Conservation (phyloP, 306 rosid species). For the Astragalus glycyphyllos region DNA sequence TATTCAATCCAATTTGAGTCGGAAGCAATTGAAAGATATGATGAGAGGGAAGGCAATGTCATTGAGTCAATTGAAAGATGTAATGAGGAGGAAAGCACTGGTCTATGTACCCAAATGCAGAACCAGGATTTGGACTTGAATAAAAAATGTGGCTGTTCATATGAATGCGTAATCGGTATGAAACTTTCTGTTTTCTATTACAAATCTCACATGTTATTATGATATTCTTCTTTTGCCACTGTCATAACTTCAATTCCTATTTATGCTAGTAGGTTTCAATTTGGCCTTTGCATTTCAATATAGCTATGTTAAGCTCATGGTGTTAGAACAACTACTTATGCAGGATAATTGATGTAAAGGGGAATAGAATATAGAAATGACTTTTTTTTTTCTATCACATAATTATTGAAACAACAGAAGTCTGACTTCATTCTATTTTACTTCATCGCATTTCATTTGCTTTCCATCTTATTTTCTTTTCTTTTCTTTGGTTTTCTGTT, state of each 20-base stretch:
- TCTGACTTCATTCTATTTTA: neutral
- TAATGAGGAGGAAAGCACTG: neutral
- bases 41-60: neutral
- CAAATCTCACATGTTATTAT: neutral
- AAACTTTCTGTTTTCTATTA: neutral
- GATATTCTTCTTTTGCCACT: neutral
- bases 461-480: neutral
- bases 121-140: slow-evolving; percentile 13
- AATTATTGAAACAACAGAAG: neutral
- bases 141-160: neutral
- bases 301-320: no score
- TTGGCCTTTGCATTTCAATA: no score
- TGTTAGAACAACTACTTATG: no score
- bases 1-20: neutral
- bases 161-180: neutral
- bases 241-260: no score
- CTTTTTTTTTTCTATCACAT: neutral
- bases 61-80: neutral
- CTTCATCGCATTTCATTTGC: neutral
- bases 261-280: no score
- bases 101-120: neutral
- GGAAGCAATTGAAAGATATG: neutral
- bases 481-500: neutral
- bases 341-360: neutral
- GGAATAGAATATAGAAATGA: neutral